phyloP scores from a whole-genome alignment of 2,329 filamentous ascomycete genomes.

The Aspergillus bombycis region DNA sequence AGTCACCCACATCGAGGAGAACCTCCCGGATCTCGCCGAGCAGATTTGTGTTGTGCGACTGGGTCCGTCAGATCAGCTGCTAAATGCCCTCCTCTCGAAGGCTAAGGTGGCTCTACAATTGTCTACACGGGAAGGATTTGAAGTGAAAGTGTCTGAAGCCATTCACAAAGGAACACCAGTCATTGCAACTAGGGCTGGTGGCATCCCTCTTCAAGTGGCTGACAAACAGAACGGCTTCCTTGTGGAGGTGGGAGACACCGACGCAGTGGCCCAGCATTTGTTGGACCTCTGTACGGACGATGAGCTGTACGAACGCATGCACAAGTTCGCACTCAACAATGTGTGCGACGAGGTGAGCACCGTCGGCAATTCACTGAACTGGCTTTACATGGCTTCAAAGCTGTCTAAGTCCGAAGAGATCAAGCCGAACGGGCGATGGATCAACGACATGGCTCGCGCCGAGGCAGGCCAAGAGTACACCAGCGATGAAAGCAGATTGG shows the following conservation, averaged over 20 bases:
- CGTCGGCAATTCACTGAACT: conserved; percentile 74
- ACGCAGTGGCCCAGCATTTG: conserved; percentile 69
- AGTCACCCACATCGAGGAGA: conserved; percentile 65
- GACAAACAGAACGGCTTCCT: conserved; percentile 73
- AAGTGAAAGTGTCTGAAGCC: conserved; percentile 84
- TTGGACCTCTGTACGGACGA: conserved; percentile 67
- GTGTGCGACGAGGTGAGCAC: conserved; percentile 83
- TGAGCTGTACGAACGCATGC: conserved; percentile 68
- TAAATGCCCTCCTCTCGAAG: conserved; percentile 74
- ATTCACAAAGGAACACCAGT: conserved; percentile 78
- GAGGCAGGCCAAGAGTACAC: conserved; percentile 63
- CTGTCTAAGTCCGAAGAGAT: conserved; percentile 62
- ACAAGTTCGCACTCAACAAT: conserved; percentile 62
- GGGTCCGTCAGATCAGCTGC: conserved; percentile 75
- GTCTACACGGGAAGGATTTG: conserved; percentile 80
- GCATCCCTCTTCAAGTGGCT: conserved; percentile 77
- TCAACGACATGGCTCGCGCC: conserved; percentile 73
- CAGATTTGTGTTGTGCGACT: conserved; percentile 77
- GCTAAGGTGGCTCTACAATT: conserved; percentile 76
- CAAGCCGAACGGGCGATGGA: conserved; percentile 66
- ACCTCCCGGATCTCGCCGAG: conserved; percentile 64
- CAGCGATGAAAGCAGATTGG: conserved; percentile 63
- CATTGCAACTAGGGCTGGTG: conserved; percentile 75
- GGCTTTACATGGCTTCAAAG: conserved; percentile 76
- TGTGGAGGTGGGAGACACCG: conserved; percentile 70